A percentile compares a stretch with the other conserved stretches of the same genome.
phyloP scores from a whole-genome alignment of 1,284 basidiomycete species.

The Rhizopogon parksii region DNA sequence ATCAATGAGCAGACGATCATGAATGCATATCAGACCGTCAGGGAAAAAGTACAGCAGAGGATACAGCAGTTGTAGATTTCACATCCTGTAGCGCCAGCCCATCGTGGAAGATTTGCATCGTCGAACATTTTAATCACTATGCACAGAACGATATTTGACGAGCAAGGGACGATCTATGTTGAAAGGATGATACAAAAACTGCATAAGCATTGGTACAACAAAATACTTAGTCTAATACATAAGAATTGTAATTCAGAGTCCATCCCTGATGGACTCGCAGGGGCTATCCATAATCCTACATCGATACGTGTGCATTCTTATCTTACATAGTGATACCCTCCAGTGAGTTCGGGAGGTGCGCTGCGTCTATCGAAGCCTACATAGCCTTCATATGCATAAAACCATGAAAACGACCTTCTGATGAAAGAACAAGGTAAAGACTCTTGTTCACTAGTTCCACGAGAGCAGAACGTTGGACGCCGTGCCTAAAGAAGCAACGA shows the following conservation, averaged over 20 bases:
- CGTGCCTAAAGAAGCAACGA: background rate
- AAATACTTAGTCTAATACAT: background rate
- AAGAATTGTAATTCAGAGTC: background rate
- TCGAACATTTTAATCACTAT: no score
- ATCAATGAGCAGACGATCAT: conserved; percentile 98
- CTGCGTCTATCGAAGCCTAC: background rate
- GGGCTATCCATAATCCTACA: background rate
- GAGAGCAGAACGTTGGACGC: background rate
- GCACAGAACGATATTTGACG: no score
- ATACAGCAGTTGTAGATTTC: conserved; percentile 44
- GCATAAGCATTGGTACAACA: background rate
- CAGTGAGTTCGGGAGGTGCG: background rate
- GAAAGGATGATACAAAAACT: background rate
- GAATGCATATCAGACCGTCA: conserved; percentile 87
- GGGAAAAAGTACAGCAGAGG: conserved; percentile 67
- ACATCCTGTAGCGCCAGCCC: background rate
- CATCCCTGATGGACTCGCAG: background rate
- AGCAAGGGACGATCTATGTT: no score
- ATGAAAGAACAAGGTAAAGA: background rate
- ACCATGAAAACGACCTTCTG: background rate
- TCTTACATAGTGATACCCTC: background rate
- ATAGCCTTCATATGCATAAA: background rate
- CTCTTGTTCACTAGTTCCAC: background rate
- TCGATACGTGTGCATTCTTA: background rate
- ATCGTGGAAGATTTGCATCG: no score